phyloP scores from a whole-genome alignment of 306 rosid genomes.

The Dalbergia oliveri region DNA sequence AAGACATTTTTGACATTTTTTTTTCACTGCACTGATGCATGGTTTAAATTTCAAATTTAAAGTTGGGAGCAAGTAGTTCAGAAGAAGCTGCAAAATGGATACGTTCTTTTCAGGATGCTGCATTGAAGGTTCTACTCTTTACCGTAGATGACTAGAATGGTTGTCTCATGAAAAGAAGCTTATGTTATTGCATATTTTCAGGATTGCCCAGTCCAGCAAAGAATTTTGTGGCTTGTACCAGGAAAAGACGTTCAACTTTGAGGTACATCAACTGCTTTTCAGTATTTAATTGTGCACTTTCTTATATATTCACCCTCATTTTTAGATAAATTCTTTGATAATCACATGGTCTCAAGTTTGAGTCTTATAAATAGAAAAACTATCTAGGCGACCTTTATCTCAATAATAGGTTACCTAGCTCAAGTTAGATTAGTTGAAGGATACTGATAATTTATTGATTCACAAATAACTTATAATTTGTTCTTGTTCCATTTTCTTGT shows the following conservation, averaged over 20 bases:
- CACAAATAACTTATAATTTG: background rate
- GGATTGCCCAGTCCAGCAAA: constrained; percentile 64
- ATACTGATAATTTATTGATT: no score
- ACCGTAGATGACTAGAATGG: constrained; percentile 32
- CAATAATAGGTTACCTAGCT: no score
- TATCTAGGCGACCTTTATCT: no score
- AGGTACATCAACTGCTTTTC: constrained; percentile 52
- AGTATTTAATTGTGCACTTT: constrained; percentile 6
- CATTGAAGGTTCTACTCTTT: constrained; percentile 66
- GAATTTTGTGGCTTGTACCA: constrained; percentile 51
- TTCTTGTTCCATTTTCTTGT: background rate
- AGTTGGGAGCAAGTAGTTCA: constrained; percentile 91
- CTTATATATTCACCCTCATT: background rate
- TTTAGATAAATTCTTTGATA: background rate
- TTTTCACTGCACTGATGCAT: constrained; percentile 36
- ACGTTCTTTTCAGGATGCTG: constrained; percentile 73
- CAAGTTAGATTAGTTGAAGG: no score
- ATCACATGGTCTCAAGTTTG: no score
- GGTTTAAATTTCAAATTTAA: constrained; percentile 40
- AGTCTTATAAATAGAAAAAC: no score
- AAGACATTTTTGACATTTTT: constrained; percentile 1
- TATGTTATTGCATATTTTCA: constrained; percentile 47
- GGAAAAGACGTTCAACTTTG: constrained; percentile 59
- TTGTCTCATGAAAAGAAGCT: constrained; percentile 43
- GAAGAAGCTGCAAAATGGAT: constrained; percentile 97